A percentile compares a stretch with the other conserved stretches of the same genome.
These are phyloP conservation scores for Skeletonema menzelii DNA, from an alignment of 108 stramenopile genomes.

Conservation along the genomic window DNA sequence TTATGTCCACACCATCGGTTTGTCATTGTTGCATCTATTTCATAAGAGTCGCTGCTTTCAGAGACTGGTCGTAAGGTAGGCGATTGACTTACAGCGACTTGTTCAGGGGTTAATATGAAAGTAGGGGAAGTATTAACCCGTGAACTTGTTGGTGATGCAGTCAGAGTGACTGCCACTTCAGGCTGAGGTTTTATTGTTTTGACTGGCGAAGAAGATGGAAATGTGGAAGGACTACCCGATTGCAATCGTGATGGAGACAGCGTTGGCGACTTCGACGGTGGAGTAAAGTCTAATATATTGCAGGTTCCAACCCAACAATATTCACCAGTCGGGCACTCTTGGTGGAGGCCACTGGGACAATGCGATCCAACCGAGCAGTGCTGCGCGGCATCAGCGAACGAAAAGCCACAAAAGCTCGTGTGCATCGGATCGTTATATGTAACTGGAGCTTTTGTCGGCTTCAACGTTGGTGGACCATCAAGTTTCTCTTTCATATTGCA, in stretches of 20 bases:
- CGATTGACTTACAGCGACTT: background rate
- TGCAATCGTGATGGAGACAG: background rate
- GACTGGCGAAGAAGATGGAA: background rate
- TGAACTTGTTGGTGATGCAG: background rate
- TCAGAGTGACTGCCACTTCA: background rate
- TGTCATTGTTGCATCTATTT: background rate
- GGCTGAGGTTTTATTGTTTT: background rate
- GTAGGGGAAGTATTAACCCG: too few relatives aligned
- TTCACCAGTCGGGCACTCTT: constrained; percentile 29
- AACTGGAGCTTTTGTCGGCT: constrained; percentile 20
- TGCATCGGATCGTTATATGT: constrained; percentile 10
- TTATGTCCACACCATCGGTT: background rate
- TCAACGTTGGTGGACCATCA: constrained; percentile 14
- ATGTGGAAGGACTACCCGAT: background rate
- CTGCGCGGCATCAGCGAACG: constrained; percentile 17
- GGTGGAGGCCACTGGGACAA: constrained; percentile 14
- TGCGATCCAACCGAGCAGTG: constrained; percentile 33
- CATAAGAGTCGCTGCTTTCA: background rate
- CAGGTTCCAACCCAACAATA: background rate
- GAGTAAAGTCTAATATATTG: background rate
- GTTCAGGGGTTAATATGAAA: too few relatives aligned
- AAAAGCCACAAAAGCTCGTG: constrained; percentile 28
- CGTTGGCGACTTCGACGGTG: background rate
- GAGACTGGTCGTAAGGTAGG: background rate
- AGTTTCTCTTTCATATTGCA: constrained; percentile 16